phyloP scores from a whole-genome alignment of 2,329 filamentous ascomycete genomes.

The Apiospora marii region DNA sequence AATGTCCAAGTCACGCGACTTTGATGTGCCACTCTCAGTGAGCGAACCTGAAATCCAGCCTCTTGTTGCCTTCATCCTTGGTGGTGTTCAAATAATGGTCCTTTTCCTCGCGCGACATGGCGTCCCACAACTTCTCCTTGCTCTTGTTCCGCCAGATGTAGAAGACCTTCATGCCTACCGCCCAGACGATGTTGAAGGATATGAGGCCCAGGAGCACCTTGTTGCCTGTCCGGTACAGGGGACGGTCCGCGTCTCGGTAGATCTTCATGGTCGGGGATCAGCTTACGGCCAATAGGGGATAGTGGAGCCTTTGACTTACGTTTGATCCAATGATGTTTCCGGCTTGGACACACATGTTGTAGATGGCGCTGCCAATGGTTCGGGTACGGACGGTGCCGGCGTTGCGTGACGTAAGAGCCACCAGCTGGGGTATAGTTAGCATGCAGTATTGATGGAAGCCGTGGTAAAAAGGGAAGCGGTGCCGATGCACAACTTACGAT shows the following conservation, averaged over 20 bases:
- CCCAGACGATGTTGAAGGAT: slow-evolving; percentile 45
- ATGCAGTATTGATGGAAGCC: slow-evolving; percentile 34
- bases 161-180: slow-evolving; percentile 45
- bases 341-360: slow-evolving; percentile 63
- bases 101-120: slow-evolving; percentile 34
- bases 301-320: slow-evolving; percentile 31
- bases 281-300: neutral
- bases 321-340: slow-evolving; percentile 53
- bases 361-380: slow-evolving; percentile 66
- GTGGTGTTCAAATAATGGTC: slow-evolving; percentile 34
- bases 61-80: slow-evolving; percentile 35
- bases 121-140: slow-evolving; percentile 33
- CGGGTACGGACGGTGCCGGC: slow-evolving; percentile 68
- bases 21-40: slow-evolving; percentile 31
- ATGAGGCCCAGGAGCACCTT: slow-evolving; percentile 49
- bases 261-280: slow-evolving; percentile 30
- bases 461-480: slow-evolving; percentile 36
- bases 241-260: slow-evolving; percentile 52
- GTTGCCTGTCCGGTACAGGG: slow-evolving; percentile 53
- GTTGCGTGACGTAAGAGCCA: slow-evolving; percentile 68
- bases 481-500: slow-evolving; percentile 39
- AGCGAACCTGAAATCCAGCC: slow-evolving; percentile 37
- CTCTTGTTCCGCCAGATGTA: slow-evolving; percentile 50
- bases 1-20: too few relatives aligned
- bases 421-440: slow-evolving; percentile 45